These are phyloP conservation scores for Wickerhamiella alocasiicola DNA, from an alignment of 805 yeast genomes.

Conservation along the genomic window DNA sequence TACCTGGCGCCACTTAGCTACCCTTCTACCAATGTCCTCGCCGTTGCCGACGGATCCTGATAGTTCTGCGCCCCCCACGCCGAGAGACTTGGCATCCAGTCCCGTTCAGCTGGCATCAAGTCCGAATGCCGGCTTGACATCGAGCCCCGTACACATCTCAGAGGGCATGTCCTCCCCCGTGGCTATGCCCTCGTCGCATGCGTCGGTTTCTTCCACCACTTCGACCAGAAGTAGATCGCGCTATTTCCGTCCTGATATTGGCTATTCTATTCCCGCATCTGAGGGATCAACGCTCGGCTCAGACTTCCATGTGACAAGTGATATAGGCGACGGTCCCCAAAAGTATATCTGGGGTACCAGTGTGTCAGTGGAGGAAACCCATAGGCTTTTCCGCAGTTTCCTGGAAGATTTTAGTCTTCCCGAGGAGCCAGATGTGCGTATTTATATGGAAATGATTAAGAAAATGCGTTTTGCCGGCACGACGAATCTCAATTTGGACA, in stretches of 20 bases:
- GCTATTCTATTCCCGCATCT: constrained; percentile 2
- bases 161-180: neutral
- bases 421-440: constrained; percentile 57
- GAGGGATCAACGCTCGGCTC: neutral
- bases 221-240: constrained; percentile 1
- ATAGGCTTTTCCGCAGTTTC: constrained; percentile 67
- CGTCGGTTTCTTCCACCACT: neutral
- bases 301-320: constrained; percentile 8
- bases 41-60: too few relatives aligned
- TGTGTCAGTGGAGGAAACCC: constrained; percentile 80
- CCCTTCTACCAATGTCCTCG: too few relatives aligned
- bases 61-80: too few relatives aligned
- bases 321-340: constrained; percentile 47
- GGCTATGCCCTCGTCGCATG: neutral
- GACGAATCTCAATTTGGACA: constrained; percentile 74
- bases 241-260: constrained; percentile 3
- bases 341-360: constrained; percentile 98
- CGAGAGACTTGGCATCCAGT: too few relatives aligned
- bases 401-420: constrained; percentile 71
- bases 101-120: too few relatives aligned
- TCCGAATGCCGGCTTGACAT: too few relatives aligned
- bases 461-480: constrained; percentile 68
- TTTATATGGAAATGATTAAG: constrained; percentile 60
- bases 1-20: too few relatives aligned
- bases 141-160: neutral